Evolutionary conservation across 352 stramenopile genomes (phyloP), one percentile per base, ranked within the genome.

Genomic region (Pythium periplocum): DNA sequence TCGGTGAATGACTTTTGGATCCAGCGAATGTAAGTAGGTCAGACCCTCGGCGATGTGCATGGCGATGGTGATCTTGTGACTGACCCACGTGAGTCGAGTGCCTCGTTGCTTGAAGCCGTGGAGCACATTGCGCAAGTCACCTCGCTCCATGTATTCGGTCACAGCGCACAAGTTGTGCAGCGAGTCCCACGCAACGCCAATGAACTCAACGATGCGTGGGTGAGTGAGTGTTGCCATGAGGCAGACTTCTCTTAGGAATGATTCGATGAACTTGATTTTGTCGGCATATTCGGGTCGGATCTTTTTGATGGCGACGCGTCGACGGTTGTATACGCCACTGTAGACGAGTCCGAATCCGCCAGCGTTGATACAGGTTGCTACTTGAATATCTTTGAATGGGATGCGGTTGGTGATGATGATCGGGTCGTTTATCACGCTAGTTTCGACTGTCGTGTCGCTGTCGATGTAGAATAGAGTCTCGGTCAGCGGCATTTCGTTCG

Each of bases 91-190:
- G 6, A 82, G 40, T 6, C 59, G 57, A 6, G 48, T 71, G 50
- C 69, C 70, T 11, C 66, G 63, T 44, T 71, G 50, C 44, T 80
- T 68, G 54, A 71, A 75, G 33, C 66, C 71, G 4, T 64, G 66
- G 42, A 87, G 50, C 33, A 87, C 68, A 10, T 76, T 73, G 3
- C 77, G 77, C 37, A 87, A 51, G 46, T 87, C 76, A 2, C 77
- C 77, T 47, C 70, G 73, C 26, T 86, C 75, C 77, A 87, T 86
- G 54, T 80, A 83, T 61, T 87, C 77, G 1, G 74, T 84, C 51
- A 87, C 73, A 4, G 71, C 74, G 4, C 63, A 78, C 0, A 87
- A 47, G 45, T 86, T 77, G 10, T 62, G 68, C 3, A 85, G 53
- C 5, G 72, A 76, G 38, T 83, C 73, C 73, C 76, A 87, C 9